Base-by-base conservation (phyloP, 2,329 filamentous ascomycete genomes). In the Aaosphaeria pasadenensis region DNA sequence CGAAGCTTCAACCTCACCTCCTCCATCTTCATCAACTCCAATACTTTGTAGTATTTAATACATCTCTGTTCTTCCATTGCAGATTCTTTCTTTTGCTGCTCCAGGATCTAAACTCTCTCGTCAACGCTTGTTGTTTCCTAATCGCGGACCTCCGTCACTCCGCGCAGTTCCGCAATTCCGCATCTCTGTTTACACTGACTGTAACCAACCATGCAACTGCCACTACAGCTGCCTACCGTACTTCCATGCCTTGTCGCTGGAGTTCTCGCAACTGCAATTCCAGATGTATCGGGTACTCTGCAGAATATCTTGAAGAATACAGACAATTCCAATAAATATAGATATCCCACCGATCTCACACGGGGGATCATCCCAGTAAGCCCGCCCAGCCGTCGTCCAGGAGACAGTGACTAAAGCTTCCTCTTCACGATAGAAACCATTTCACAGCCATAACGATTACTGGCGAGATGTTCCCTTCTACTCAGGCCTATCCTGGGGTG, bases 331-430 rank as follows among this genome's bases (percentile, higher is more conserved):
- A 67, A 74, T 7, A 70, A 77, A 17, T 84, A 84, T 64, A 73
- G 64, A 13, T 85, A 85, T 65, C 82, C 82, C 0, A 85, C 82
- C 0, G 79, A 82, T 57, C 71, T 85, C 17, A 85, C 82, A 1
- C 74, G 81, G 50, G 80, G 76, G 1, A 82, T 85, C 51, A 58
- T 83, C 30, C 82, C 82, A 38, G 77, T 80, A 57, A 58, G 72
- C 39, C 39, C 11, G 39, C 39, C 17, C 24, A n/a, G 11, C 7
- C 24, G 11, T 11, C 7, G 11, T 40, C 17, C 4, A 28, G 7
- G 17, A 2, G 17, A 24, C 3, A 4, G 9, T n/a, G 33, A n/a
- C 33, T 9, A 36, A n/a, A 36, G 4, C 33, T 35, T 49, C 38
- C 36, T 40, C 11, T 36, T 4, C 33, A 9, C 33, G 35, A 11